phyloP scores from a whole-genome alignment of 129 eudicot species.

The Artemisia tridentata region DNA sequence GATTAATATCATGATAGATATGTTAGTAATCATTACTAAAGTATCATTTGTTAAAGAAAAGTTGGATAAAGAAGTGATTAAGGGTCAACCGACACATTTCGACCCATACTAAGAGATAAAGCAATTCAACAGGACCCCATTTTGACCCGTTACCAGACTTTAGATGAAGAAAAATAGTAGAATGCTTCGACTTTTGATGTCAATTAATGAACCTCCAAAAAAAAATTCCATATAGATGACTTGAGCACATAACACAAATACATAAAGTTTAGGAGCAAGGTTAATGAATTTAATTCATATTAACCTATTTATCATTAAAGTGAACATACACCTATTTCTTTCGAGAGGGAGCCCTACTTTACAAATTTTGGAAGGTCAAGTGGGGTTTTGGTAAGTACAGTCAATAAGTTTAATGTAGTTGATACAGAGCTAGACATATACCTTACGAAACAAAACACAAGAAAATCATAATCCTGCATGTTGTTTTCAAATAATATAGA shows the following conservation, averaged over 20 bases:
- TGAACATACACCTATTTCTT: background rate
- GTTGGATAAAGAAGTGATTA: no score
- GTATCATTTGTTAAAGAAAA: background rate
- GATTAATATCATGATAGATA: no score
- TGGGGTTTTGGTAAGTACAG: background rate
- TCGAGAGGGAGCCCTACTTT: background rate
- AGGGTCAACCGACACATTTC: background rate
- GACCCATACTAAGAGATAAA: background rate
- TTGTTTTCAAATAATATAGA: constrained; percentile 5
- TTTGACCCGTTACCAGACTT: background rate
- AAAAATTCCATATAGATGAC: background rate
- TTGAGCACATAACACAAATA: background rate
- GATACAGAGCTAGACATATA: background rate
- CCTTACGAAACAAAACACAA: background rate
- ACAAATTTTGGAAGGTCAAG: background rate
- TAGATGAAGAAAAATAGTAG: background rate
- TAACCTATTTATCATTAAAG: background rate
- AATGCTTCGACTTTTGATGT: background rate
- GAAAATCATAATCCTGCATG: background rate
- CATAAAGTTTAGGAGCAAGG: background rate
- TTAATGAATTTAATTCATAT: no score
- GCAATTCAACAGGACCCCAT: background rate
- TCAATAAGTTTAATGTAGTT: constrained; percentile 10
- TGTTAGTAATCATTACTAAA: background rate
- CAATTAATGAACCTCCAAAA: background rate